phyloP scores from a whole-genome alignment of 75 land plant species.

The Azolla pinnata region DNA sequence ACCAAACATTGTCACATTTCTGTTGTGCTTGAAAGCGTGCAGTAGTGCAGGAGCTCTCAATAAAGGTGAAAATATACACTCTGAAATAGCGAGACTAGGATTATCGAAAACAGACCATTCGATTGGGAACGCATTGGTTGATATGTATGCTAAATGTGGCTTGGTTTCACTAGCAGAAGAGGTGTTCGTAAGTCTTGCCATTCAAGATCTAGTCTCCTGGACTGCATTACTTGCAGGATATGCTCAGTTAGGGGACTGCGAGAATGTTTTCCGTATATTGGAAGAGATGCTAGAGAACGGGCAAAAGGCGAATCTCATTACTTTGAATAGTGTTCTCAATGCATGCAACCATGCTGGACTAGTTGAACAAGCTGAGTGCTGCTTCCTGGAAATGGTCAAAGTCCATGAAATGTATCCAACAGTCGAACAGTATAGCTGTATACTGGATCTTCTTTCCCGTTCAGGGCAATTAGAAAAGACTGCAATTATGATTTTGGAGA shows the following conservation, averaged over 20 bases:
- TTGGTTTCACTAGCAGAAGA: neutral
- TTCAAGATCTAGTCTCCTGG: neutral
- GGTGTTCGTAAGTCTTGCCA: neutral
- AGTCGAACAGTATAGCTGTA: slow-evolving; percentile 57
- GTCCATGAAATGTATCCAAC: slow-evolving; percentile 36
- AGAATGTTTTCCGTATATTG: neutral
- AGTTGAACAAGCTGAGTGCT: slow-evolving; percentile 33
- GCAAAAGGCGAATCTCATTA: slow-evolving; percentile 9
- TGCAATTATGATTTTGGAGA: slow-evolving; percentile 29
- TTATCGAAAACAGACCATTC: too few relatives aligned
- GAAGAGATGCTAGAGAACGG: slow-evolving; percentile 10
- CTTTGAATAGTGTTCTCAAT: slow-evolving; percentile 32
- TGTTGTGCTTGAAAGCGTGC: too few relatives aligned
- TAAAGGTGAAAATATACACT: too few relatives aligned
- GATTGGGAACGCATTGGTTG: too few relatives aligned
- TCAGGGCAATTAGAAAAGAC: slow-evolving; percentile 38
- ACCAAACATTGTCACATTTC: too few relatives aligned
- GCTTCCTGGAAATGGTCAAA: slow-evolving; percentile 31
- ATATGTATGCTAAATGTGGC: slow-evolving; percentile 4
- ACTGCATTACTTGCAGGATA: slow-evolving; percentile 1
- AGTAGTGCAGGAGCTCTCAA: too few relatives aligned
- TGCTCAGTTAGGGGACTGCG: neutral
- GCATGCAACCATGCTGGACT: slow-evolving; percentile 54
- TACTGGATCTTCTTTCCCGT: slow-evolving; percentile 65
- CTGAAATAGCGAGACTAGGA: too few relatives aligned